Base-by-base conservation (phyloP, 495 filamentous ascomycete genomes). In the Copromyces sp. region DNA sequence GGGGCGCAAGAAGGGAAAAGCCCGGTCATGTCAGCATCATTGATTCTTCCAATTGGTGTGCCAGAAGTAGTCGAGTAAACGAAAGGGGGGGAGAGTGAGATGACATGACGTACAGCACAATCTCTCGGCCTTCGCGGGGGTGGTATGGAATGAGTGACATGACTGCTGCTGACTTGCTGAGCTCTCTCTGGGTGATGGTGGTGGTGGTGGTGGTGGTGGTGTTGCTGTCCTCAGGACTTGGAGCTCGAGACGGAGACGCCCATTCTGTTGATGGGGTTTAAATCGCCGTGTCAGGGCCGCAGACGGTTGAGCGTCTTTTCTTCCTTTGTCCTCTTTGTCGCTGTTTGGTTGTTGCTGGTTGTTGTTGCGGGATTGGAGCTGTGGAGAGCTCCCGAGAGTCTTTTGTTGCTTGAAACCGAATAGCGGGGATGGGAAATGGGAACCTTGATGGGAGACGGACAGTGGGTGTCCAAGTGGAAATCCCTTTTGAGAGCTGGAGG, bases 111-210 rank as follows among this genome's bases (percentile, higher is more conserved):
- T 83, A 90, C 89, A 90, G 82, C 41, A 90, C 87, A 70, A 90
- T 86, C 78, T 90, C 88, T 74, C 86, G 87, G 71, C 87, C 86
- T 71, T 90, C 89, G 73, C 85, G 84, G 40, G 85, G 84, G 53
- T 85, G 83, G 74, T 90, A 90, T n/a, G 88, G 89, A 73, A 91
- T 86, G 75, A 91, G 80, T 74, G 89, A 90, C 89, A 91, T 89
- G 72, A 72, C 75, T 37, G 17, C 44, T 68, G 70, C 70, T 6
- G 9, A 20, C 39, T n/a, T 68, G 71, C 35, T 53, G 29, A 59
- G 65, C 70, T 68, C 42, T 74, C 65, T 72, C 35, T 37, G 35
- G 44, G 14, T 17, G 41, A 9, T 6, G 41, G 41, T 29, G 9
- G 20, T 59, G 47, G 45, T 59, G 12, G 24, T 6, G 41, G 41